Evolutionary conservation across 1,284 basidiomycete species (phyloP), one percentile per base, ranked within the genome.

Genomic region (Fistulina hepatica): DNA sequence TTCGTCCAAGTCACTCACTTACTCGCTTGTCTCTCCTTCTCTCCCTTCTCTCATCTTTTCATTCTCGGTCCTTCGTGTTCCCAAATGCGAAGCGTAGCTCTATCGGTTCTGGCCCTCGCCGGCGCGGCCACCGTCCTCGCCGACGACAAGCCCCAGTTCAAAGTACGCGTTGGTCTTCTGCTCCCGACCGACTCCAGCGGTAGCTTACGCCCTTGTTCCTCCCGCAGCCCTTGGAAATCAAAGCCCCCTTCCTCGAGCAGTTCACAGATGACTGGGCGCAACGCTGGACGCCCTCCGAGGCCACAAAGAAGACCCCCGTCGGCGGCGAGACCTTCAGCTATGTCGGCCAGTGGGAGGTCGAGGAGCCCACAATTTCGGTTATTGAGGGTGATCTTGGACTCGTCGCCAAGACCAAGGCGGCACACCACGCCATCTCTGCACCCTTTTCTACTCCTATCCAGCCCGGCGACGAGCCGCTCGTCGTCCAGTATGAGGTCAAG

Each of bases 401-500:
- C 49, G 90, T 95, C 31, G 84, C 90, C 24, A 94, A 92, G 72
- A 78, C 74, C 61, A 88, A 89, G 68, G 90, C 90, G 44, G 83
- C 88, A 35, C 90, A 93, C 59, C 94, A 97, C 55, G 95, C 95
- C 58, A 97, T 98, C 63, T 97, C 94, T 44, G 89, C 93, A 7
- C 81, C 90, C 24, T 93, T 99, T 62, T 52, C 67, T 21, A 58
- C 74, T 48, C 69, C 84, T 39, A 70, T 97, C 52, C 80, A 85
- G 67, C 88, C 93, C 63, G 77, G 76, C 55, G 69, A 77, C 46
- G 76, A 95, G 65, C 88, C 94, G 28, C 71, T 98, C 35, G 92
- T 98, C 47, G 82, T 98, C 13, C 93, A 97, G 61, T 99, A 99
- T 59, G 95, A 99, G 63, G 92, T 94, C 65, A 97, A 98, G 70